phyloP scores from a whole-genome alignment of 805 yeast species.

The Pichia kluyveri region DNA sequence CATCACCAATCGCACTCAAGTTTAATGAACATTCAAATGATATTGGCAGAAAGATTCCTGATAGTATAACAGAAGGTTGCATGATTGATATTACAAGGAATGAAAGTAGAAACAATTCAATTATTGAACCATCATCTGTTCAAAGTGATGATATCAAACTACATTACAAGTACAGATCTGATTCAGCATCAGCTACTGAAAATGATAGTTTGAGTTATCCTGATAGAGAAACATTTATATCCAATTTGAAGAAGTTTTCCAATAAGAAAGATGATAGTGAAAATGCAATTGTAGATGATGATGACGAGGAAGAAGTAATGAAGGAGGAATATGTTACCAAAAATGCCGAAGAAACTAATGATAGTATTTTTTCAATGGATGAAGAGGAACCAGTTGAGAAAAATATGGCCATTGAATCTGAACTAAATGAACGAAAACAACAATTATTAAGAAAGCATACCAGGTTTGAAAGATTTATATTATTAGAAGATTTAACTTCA shows the following conservation, averaged over 20 bases:
- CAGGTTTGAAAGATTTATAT: conserved; percentile 68
- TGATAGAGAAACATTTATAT: conserved; percentile 20
- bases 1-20: conserved; percentile 6
- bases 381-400: not conserved
- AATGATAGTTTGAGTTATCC: conserved; percentile 14
- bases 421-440: not conserved
- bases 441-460: conserved; percentile 27
- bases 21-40: not conserved
- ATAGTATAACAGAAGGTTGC: not conserved
- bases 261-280: conserved; percentile 1
- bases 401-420: not conserved
- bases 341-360: not conserved
- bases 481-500: conserved; percentile 83
- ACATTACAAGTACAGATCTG: conserved; percentile 1
- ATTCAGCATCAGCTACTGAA: not conserved
- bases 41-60: not conserved
- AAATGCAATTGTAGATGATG: conserved; percentile 10
- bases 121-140: conserved; percentile 12
- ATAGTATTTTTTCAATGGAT: not conserved
- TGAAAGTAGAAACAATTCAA: not conserved
- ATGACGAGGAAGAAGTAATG: conserved; percentile 1
- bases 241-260: conserved; percentile 10
- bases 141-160: conserved; percentile 15
- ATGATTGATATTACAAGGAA: not conserved
- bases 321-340: conserved; percentile 3